Percentiles rank a stretch among this genome's conserved stretches.
Evolutionary conservation across 2,329 filamentous ascomycete genomes (phyloP).

Genomic region (Ophioceras dolichostomum): DNA sequence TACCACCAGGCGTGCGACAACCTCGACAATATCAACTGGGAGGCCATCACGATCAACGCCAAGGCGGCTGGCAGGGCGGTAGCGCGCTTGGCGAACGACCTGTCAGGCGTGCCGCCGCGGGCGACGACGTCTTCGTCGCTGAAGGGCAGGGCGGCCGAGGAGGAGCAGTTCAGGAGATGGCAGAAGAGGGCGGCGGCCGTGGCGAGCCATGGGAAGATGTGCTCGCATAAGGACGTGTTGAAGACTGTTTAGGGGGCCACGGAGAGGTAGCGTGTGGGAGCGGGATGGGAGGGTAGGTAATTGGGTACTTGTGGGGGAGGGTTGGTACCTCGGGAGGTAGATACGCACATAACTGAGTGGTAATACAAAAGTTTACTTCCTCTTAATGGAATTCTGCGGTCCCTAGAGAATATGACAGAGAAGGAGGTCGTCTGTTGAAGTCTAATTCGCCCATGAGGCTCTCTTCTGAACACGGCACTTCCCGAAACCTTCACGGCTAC

Average conservation of each 20-base stretch:
- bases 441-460: too few species aligned
- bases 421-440: too few species aligned
- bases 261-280: too few species aligned
- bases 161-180: conserved; percentile 2
- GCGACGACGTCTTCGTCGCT: not conserved
- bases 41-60: conserved; percentile 19
- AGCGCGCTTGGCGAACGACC: conserved; percentile 14
- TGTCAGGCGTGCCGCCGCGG: conserved; percentile 11
- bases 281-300: too few species aligned
- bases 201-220: not conserved
- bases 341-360: too few species aligned
- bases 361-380: too few species aligned
- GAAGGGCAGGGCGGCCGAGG: not conserved
- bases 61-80: conserved; percentile 37
- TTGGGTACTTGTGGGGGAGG: too few species aligned
- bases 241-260: not conserved
- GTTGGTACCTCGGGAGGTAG: too few species aligned
- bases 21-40: conserved; percentile 22
- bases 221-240: not conserved
- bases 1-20: conserved; percentile 27
- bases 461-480: too few species aligned
- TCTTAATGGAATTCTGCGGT: too few species aligned
- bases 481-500: too few species aligned
- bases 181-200: not conserved
- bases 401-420: too few species aligned